Conservation (phyloP, 2,329 filamentous ascomycete species). For the Apiospora phragmitis region DNA sequence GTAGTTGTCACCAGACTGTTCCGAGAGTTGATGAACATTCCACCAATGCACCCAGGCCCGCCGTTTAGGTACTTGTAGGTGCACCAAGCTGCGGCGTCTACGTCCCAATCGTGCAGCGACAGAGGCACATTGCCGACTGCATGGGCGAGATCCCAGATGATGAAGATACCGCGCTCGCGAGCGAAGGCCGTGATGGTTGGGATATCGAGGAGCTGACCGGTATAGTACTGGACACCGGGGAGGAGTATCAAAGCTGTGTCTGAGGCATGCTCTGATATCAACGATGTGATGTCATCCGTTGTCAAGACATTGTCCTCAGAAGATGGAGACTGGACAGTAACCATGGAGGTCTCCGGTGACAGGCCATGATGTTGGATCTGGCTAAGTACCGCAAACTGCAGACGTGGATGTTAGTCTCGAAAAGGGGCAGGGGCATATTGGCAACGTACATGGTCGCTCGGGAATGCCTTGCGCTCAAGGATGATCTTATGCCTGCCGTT, state of each 20-base stretch:
- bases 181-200: constrained; percentile 70
- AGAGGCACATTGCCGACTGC: constrained; percentile 76
- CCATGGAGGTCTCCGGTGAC: constrained; percentile 63
- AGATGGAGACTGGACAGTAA: constrained; percentile 62
- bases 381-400: constrained; percentile 73
- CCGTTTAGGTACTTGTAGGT: constrained; percentile 82
- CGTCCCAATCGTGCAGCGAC: constrained; percentile 72
- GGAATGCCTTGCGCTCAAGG: constrained; percentile 78
- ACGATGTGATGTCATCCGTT: constrained; percentile 65
- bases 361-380: constrained; percentile 71
- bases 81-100: constrained; percentile 79
- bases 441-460: constrained; percentile 70
- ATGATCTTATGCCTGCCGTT: constrained; percentile 68
- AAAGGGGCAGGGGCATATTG: constrained; percentile 19
- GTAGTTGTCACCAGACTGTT: constrained; percentile 49
- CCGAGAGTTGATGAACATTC: constrained; percentile 70
- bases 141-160: constrained; percentile 82
- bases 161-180: constrained; percentile 63
- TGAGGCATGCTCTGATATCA: constrained; percentile 66
- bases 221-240: constrained; percentile 80
- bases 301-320: constrained; percentile 54
- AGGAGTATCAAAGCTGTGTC: constrained; percentile 71
- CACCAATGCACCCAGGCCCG: constrained; percentile 73
- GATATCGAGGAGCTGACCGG: constrained; percentile 76
- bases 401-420: neutral